These are phyloP conservation scores for Thozetella sp. DNA, from an alignment of 495 filamentous ascomycete genomes.

Conservation along the genomic window DNA sequence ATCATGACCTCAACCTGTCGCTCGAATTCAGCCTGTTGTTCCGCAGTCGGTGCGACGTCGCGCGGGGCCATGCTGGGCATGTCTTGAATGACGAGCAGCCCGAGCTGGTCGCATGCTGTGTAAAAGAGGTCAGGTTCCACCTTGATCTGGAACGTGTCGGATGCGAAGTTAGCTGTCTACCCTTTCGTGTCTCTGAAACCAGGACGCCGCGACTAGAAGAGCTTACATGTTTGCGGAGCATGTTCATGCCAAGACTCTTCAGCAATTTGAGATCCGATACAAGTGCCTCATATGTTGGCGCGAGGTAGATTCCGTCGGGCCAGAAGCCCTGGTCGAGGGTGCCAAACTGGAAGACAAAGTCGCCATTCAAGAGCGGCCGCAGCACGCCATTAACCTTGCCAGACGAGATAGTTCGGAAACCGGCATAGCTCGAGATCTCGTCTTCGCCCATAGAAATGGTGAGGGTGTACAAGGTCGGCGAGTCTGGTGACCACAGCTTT, in stretches of 20 bases:
- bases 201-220: not conserved
- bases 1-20: conserved; percentile 64
- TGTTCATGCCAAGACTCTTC: conserved; percentile 66
- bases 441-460: conserved; percentile 58
- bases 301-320: conserved; percentile 66
- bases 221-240: conserved; percentile 67
- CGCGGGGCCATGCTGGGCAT: conserved; percentile 58
- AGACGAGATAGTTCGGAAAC: conserved; percentile 63
- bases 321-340: conserved; percentile 72
- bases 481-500: conserved; percentile 61
- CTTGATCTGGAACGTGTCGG: conserved; percentile 73
- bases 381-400: conserved; percentile 58
- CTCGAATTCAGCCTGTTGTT: conserved; percentile 59
- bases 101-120: conserved; percentile 64
- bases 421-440: conserved; percentile 59
- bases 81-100: conserved; percentile 67
- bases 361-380: conserved; percentile 62
- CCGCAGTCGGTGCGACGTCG: conserved; percentile 35
- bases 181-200: not conserved
- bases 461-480: conserved; percentile 65
- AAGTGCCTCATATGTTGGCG: conserved; percentile 67
- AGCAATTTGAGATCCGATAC: conserved; percentile 61
- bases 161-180: not conserved
- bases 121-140: conserved; percentile 68
- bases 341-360: conserved; percentile 67